A percentile compares a stretch with the other conserved stretches of the same genome.
These are phyloP conservation scores for Quercus agrifolia DNA, from an alignment of 306 rosid genomes.

Conservation along the genomic window DNA sequence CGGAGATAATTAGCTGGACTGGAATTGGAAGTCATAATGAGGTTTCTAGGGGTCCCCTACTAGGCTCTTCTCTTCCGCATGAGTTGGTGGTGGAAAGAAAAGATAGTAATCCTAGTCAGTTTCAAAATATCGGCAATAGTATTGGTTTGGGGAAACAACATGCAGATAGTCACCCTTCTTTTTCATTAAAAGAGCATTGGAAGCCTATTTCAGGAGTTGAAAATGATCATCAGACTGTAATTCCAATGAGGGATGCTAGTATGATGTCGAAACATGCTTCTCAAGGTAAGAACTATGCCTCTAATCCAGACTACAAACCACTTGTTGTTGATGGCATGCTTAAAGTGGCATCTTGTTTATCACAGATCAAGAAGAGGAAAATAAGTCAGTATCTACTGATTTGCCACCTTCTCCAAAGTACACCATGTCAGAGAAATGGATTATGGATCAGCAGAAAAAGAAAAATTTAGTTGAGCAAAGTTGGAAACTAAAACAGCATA, in stretches of 20 bases:
- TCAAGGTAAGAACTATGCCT: slow-evolving; percentile 52
- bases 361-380: slow-evolving; percentile 57
- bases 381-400: slow-evolving; percentile 42
- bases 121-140: slow-evolving; percentile 45
- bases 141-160: slow-evolving; percentile 46
- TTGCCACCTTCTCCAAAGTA: slow-evolving; percentile 54
- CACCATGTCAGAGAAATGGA: slow-evolving; percentile 91
- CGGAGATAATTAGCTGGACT: slow-evolving; percentile 52
- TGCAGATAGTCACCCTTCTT: slow-evolving; percentile 46
- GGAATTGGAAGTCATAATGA: slow-evolving; percentile 54
- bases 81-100: slow-evolving; percentile 62
- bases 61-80: slow-evolving; percentile 53
- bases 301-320: slow-evolving; percentile 13
- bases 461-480: slow-evolving; percentile 59
- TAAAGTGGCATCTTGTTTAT: slow-evolving; percentile 28
- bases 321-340: slow-evolving; percentile 21
- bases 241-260: slow-evolving; percentile 51
- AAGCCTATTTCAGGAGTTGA: slow-evolving; percentile 59
- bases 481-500: slow-evolving; percentile 69
- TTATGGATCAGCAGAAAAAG: slow-evolving; percentile 78
- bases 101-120: slow-evolving; percentile 51
- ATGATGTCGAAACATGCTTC: slow-evolving; percentile 46
- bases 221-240: slow-evolving; percentile 45
- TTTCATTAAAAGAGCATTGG: slow-evolving; percentile 73
- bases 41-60: slow-evolving; percentile 56